Conservation (phyloP, 495 filamentous ascomycete genomes). For the Aspergillus biplanus region DNA sequence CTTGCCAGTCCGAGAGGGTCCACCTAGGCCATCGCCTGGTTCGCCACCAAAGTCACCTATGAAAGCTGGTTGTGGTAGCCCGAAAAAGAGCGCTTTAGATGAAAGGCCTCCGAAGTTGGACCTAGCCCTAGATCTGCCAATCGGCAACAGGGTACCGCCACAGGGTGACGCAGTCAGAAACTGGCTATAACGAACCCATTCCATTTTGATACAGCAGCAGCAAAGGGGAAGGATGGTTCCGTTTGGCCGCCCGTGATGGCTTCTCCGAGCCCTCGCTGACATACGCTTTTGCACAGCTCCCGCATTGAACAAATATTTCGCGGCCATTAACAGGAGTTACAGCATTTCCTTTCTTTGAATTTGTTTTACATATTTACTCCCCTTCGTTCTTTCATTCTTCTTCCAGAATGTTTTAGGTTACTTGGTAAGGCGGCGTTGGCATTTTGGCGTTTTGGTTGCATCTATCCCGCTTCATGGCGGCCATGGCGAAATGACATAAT, state of each 20-base stretch:
- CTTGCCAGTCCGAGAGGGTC: constrained; percentile 73
- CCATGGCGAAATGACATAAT: constrained; percentile 43
- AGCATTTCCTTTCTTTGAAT: constrained; percentile 14
- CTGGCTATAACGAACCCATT: constrained; percentile 38
- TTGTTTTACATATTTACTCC: constrained; percentile 4
- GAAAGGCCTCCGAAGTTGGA: constrained; percentile 49
- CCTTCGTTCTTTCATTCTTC: constrained; percentile 2
- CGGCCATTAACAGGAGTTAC: constrained; percentile 37
- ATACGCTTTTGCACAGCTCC: neutral
- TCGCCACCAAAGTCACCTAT: constrained; percentile 49
- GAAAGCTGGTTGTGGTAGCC: constrained; percentile 39
- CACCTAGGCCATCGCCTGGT: constrained; percentile 44
- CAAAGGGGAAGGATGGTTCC: neutral
- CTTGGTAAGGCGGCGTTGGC: constrained; percentile 38
- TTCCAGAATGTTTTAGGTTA: constrained; percentile 30
- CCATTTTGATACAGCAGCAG: neutral
- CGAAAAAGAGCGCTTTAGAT: constrained; percentile 43
- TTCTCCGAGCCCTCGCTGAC: neutral
- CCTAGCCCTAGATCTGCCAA: constrained; percentile 40
- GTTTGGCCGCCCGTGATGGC: neutral
- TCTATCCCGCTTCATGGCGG: constrained; percentile 31
- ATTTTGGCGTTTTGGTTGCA: constrained; percentile 42
- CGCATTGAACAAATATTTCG: neutral
- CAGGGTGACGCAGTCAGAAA: constrained; percentile 36
- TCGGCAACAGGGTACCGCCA: constrained; percentile 24